These are phyloP conservation scores for Geotrichum aggregatum DNA, from an alignment of 1,139 yeast genomes.

Conservation along the genomic window DNA sequence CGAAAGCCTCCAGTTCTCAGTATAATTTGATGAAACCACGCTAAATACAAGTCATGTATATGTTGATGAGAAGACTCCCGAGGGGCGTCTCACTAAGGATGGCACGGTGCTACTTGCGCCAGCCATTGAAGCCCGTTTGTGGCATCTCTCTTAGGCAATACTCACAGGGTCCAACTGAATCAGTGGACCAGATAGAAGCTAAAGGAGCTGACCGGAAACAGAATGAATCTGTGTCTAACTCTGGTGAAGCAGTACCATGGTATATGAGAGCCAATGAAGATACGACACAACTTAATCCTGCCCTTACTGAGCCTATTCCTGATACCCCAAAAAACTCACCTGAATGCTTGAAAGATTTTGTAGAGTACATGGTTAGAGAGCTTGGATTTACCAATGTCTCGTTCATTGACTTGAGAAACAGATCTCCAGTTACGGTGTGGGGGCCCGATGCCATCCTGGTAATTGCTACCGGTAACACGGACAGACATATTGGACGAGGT, in stretches of 20 bases:
- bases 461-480: constrained; percentile 73
- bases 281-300: constrained; percentile 23
- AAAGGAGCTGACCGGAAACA: neutral
- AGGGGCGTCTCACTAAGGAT: constrained; percentile 3
- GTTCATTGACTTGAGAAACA: constrained; percentile 54
- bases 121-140: constrained; percentile 1
- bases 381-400: constrained; percentile 62
- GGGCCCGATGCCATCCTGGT: constrained; percentile 49
- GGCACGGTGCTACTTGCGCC: neutral
- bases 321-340: constrained; percentile 58
- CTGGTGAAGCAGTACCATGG: constrained; percentile 29
- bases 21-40: neutral
- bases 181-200: neutral
- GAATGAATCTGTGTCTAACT: neutral
- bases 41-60: neutral
- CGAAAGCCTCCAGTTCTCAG: too few relatives aligned
- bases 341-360: constrained; percentile 43
- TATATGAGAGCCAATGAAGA: constrained; percentile 29
- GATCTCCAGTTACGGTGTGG: constrained; percentile 46
- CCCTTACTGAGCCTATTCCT: constrained; percentile 29
- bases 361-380: constrained; percentile 50
- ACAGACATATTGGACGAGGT: constrained; percentile 70
- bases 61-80: constrained; percentile 4
- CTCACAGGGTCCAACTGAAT: neutral
- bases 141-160: neutral